Evolutionary conservation across 306 rosid species (phyloP).

Genomic region (Cicer arietinum): DNA sequence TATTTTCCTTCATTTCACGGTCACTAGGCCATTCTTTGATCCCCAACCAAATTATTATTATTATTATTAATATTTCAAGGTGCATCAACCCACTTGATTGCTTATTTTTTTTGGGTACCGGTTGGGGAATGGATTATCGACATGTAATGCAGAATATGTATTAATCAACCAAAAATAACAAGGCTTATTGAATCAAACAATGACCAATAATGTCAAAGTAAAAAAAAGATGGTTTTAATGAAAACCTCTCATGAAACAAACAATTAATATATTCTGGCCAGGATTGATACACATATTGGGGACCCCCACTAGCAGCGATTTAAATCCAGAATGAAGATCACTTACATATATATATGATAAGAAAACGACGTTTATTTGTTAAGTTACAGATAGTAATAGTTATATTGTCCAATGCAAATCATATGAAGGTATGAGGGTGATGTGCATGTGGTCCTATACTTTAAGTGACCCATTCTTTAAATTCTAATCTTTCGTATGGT

Average conservation of each 20-base stretch:
- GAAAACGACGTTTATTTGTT: not conserved
- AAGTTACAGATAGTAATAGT: not conserved
- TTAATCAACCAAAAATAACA: not conserved
- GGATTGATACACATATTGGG: not conserved
- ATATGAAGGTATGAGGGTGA: constrained; percentile 1
- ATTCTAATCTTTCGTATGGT: not conserved
- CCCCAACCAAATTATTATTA: too few species aligned
- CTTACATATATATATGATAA: not conserved
- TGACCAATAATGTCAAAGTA: not conserved
- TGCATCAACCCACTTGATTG: too few species aligned
- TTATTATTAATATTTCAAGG: too few species aligned
- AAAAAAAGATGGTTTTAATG: not conserved
- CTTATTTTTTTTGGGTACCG: not conserved
- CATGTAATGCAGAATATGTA: not conserved
- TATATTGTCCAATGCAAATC: not conserved
- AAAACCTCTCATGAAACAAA: not conserved
- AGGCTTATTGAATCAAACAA: not conserved
- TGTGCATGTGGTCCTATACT: not conserved
- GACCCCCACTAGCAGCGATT: not conserved
- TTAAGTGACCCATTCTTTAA: not conserved
- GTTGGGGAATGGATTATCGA: not conserved
- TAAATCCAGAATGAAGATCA: constrained; percentile 6
- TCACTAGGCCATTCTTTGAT: too few species aligned
- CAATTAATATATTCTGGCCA: not conserved
- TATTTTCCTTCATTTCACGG: too few species aligned